These are phyloP conservation scores for Alternaria sp. DNA, from an alignment of 2,329 filamentous ascomycete genomes.

Conservation along the genomic window DNA sequence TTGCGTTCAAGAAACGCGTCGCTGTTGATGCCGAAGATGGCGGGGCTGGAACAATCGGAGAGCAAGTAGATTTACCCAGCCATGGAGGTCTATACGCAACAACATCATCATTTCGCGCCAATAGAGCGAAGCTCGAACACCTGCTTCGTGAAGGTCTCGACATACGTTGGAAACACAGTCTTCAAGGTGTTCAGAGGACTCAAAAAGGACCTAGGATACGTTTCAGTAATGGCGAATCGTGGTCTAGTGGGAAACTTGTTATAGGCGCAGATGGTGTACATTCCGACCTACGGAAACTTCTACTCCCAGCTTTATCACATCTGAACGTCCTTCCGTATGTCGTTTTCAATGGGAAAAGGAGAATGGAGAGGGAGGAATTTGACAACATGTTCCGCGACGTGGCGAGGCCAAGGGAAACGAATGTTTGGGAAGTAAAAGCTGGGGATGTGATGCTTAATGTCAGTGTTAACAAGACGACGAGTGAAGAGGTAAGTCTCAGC, in stretches of 20 bases:
- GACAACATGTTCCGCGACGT: constrained; percentile 21
- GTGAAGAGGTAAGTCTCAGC: constrained; percentile 45
- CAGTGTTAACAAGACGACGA: constrained; percentile 37
- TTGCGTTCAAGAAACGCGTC: constrained; percentile 39
- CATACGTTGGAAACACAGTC: constrained; percentile 40
- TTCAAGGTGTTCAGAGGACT: constrained; percentile 24
- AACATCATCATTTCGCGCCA: constrained; percentile 41
- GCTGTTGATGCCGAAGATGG: constrained; percentile 43
- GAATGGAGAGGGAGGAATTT: constrained; percentile 33
- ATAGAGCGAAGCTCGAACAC: constrained; percentile 48
- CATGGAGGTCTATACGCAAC: constrained; percentile 6
- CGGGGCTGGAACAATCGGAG: constrained; percentile 33
- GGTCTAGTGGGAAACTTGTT: constrained; percentile 25
- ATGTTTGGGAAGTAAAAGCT: constrained; percentile 33
- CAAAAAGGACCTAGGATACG: constrained; percentile 2
- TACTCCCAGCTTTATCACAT: constrained; percentile 30
- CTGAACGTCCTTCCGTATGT: constrained; percentile 50
- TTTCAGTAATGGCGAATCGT: constrained; percentile 23
- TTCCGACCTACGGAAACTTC: constrained; percentile 41
- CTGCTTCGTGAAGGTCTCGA: constrained; percentile 49
- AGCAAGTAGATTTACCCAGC: constrained; percentile 14
- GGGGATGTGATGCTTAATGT: constrained; percentile 41
- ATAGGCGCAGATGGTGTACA: constrained; percentile 53
- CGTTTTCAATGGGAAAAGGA: constrained; percentile 44
- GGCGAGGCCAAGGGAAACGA: constrained; percentile 12